A percentile compares a stretch with the other conserved stretches of the same genome.
Evolutionary conservation across 352 stramenopile species (phyloP).

Genomic region (Globisporangium spinosum): DNA sequence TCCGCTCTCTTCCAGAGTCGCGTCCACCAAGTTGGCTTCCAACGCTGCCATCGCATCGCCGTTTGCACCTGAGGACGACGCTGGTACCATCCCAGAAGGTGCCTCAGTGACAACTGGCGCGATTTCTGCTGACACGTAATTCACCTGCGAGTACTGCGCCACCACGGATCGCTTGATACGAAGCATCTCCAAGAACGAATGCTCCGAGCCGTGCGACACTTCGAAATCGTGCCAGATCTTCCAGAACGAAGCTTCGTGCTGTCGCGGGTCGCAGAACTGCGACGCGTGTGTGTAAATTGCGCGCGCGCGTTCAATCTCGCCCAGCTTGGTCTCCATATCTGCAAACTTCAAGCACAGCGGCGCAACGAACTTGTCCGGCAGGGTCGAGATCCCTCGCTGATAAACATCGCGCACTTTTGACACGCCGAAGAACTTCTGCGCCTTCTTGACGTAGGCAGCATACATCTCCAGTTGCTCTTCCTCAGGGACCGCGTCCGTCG

Average conservation of each 20-base stretch:
- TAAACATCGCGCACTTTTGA: conserved; percentile 96
- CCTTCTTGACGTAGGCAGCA: conserved; percentile 92
- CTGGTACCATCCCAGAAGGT: conserved; percentile 53
- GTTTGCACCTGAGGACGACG: conserved; percentile 39
- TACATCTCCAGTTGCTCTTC: conserved; percentile 93
- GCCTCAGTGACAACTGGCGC: conserved; percentile 34
- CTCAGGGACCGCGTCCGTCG: conserved; percentile 82
- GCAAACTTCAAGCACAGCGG: conserved; percentile 96
- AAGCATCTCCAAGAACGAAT: conserved; percentile 99
- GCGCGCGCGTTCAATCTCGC: conserved; percentile 96
- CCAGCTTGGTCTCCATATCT: conserved; percentile 94
- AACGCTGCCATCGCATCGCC: conserved; percentile 89
- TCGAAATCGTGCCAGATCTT: conserved; percentile 95
- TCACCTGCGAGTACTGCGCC: conserved; percentile 94
- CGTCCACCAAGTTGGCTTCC: conserved; percentile 66
- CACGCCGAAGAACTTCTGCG: conserved; percentile 95
- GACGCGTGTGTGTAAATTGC: conserved; percentile 94
- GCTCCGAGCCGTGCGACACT: conserved; percentile 94
- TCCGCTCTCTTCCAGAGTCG: conserved; percentile 31
- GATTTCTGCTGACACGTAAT: conserved; percentile 95
- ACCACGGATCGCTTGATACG: conserved; percentile 96
- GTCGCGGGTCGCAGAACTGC: conserved; percentile 96
- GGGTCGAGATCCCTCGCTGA: conserved; percentile 91
- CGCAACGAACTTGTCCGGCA: conserved; percentile 90
- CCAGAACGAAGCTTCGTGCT: conserved; percentile 94